Evolutionary conservation across 495 filamentous ascomycete species (phyloP).

Genomic region (Hypoxylon perforatum): DNA sequence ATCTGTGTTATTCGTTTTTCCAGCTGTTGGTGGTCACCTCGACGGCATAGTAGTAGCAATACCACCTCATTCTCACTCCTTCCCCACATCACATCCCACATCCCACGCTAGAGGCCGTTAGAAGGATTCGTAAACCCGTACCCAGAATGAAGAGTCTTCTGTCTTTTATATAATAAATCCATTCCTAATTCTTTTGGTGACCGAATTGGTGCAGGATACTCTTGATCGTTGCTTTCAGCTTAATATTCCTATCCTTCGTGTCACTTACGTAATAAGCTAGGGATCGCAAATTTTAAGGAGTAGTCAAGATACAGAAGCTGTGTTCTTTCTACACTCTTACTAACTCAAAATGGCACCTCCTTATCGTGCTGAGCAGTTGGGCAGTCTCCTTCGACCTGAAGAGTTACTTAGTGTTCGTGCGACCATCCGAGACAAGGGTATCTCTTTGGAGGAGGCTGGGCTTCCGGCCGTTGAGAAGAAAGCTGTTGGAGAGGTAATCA

Average conservation of each 20-base stretch:
- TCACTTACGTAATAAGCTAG: constrained; percentile 8
- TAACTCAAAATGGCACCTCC: constrained; percentile 62
- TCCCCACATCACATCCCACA: constrained; percentile 24
- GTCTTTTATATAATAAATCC: constrained; percentile 14
- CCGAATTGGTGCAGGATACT: constrained; percentile 2
- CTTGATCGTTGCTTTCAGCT: neutral
- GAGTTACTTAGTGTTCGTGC: constrained; percentile 72
- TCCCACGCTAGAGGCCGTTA: constrained; percentile 18
- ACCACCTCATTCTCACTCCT: constrained; percentile 20
- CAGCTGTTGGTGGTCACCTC: neutral
- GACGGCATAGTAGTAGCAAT: neutral
- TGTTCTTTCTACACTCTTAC: neutral
- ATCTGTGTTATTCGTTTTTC: neutral
- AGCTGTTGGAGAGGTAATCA: constrained; percentile 73
- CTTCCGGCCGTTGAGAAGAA: constrained; percentile 69
- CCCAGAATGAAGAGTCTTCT: too few species aligned
- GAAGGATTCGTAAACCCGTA: constrained; percentile 18
- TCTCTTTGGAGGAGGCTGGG: constrained; percentile 60
- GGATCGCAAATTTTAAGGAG: neutral
- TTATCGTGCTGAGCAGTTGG: constrained; percentile 86
- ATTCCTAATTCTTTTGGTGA: neutral
- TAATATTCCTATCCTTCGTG: neutral
- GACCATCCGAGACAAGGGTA: constrained; percentile 67
- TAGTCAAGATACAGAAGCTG: neutral
- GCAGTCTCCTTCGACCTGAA: constrained; percentile 80